Percentiles rank a stretch among this genome's conserved stretches.
Conservation (phyloP, 75 land plant species). For the Isoetes taiwanensis region DNA sequence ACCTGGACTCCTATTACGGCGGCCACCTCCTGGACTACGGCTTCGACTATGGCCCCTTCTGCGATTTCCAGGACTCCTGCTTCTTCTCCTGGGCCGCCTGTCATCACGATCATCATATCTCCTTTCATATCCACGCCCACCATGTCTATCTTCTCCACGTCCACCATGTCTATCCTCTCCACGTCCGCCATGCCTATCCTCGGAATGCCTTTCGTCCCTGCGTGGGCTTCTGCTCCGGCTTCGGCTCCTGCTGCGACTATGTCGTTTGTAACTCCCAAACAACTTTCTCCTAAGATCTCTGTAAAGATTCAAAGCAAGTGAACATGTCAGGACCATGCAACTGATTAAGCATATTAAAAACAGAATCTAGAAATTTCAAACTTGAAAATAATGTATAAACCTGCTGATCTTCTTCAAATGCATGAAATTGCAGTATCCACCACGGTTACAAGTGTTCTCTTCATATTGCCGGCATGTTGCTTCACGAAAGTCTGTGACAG, state of each 20-base stretch:
- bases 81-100: constrained; percentile 28
- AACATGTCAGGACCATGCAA: background rate
- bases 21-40: constrained; percentile 35
- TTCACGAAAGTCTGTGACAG: constrained; percentile 73
- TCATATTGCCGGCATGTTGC: constrained; percentile 69
- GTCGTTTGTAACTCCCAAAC: constrained; percentile 43
- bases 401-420: constrained; percentile 53
- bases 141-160: constrained; percentile 19
- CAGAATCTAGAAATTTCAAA: background rate
- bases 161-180: constrained; percentile 24
- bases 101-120: constrained; percentile 28
- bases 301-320: too few species aligned
- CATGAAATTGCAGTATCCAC: constrained; percentile 83
- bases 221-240: constrained; percentile 39
- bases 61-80: constrained; percentile 23
- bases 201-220: constrained; percentile 14
- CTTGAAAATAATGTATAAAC: background rate
- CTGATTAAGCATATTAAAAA: background rate
- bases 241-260: constrained; percentile 31
- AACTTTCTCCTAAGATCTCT: constrained; percentile 53
- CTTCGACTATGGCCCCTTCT: constrained; percentile 20
- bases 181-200: constrained; percentile 19
- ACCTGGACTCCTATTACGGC: constrained; percentile 27
- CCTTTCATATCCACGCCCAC: constrained; percentile 16
- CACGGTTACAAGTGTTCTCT: constrained; percentile 71